Percentiles rank a stretch among this genome's conserved stretches.
These are phyloP conservation scores for Acanthamoeba sp. DNA, from an alignment of 208 protist genomes.

Conservation along the genomic window DNA sequence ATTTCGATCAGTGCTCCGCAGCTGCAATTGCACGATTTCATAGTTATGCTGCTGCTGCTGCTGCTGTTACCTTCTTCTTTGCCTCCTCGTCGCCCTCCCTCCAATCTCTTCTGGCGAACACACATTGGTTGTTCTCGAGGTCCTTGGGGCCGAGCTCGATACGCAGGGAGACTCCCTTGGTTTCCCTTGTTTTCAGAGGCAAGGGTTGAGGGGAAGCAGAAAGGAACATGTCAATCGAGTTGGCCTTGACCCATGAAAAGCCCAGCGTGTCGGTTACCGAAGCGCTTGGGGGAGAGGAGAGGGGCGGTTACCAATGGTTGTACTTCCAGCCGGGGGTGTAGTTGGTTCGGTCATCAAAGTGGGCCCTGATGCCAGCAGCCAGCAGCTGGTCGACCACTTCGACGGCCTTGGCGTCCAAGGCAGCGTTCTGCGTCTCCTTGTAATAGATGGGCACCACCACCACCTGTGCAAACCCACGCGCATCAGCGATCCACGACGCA, in stretches of 20 bases:
- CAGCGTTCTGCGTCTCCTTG: conserved; percentile 83
- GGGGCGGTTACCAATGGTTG: conserved; percentile 94
- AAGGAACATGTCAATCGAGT: too few species aligned
- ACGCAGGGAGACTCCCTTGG: conserved; percentile 95
- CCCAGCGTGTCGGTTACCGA: background rate
- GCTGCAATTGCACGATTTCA: background rate
- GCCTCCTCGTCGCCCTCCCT: conserved; percentile 21
- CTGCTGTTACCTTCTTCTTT: conserved; percentile 28
- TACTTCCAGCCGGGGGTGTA: conserved; percentile 98
- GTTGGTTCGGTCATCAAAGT: conserved; percentile 95
- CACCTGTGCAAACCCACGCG: too few species aligned
- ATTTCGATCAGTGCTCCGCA: too few species aligned
- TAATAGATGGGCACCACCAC: conserved; percentile 87
- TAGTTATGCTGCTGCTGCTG: background rate
- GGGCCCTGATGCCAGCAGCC: conserved; percentile 83
- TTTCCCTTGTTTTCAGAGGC: too few species aligned
- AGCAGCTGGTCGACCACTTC: conserved; percentile 31
- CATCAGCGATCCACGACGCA: too few species aligned
- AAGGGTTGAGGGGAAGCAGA: too few species aligned
- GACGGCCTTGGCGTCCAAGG: conserved; percentile 86
- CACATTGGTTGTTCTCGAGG: conserved; percentile 86
- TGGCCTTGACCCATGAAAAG: too few species aligned
- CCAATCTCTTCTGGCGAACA: conserved; percentile 84
- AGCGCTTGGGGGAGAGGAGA: conserved; percentile 94
- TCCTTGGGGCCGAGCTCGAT: conserved; percentile 99